Evolutionary conservation across 1,284 basidiomycete genomes (phyloP), one percentile per base, ranked within the genome.

Genomic region (Rhodotorula sp.): DNA sequence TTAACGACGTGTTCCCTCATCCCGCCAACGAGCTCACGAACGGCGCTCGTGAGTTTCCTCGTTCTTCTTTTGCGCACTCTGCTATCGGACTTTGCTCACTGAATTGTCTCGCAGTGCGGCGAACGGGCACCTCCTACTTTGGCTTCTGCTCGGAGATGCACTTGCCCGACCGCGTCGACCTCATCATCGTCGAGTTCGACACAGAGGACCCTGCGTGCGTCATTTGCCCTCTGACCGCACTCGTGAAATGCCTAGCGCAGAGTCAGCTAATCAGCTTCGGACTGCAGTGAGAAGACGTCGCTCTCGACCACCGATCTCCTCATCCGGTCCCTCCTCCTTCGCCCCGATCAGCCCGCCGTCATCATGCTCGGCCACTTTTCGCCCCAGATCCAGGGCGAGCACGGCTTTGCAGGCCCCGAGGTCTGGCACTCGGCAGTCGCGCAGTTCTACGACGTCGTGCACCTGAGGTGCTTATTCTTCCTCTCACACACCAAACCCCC

Each of bases 11-110:
- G 23, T 97, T 97, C 83, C 94, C 94, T 1, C 91, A 97, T 82
- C 93, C 93, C 0, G 91, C 91, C 4, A 92, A 92, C 13, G 93
- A 97, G 81, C 86, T 97, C 74, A 97, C 95, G 21, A 97, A 97
- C 81, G 95, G 94, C 46, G 95, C 94, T 4, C 62, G 79, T 80
- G 42, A 50, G 60, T 61, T 48, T 17, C 12, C 67, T 77, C 16
- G 27, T n/a, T 17, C 27, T 25, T 41, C 17, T 46, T 53, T 27
- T 13, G 25, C 25, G 25, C 52, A 5, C 58, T 23, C n/a, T 1
- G 14, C 5, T 3, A 2, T 34, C 17, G 34, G 16, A 41, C 49
- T n/a, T 42, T 27, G 23, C 41, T 54, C 34, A 58, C 63, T 7
- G 14, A 13, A 34, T 19, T 41, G 41, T 67, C 16, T 19, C 21